These are phyloP conservation scores for Xylaria scruposa DNA, from an alignment of 495 filamentous ascomycete genomes.

Conservation along the genomic window DNA sequence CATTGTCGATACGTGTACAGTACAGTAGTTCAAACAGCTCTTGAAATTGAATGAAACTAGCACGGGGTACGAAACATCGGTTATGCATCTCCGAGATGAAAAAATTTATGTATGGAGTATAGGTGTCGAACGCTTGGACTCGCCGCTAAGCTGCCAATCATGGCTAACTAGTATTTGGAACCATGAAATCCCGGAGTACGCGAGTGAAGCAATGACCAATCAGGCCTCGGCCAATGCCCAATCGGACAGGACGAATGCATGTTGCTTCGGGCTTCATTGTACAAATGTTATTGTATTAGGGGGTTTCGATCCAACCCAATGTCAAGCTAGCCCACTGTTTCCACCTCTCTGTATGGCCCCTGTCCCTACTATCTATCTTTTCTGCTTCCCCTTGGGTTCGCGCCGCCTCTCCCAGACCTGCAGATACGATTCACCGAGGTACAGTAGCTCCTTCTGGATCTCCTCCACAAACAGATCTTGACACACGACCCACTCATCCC, in stretches of 20 bases:
- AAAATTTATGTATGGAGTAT: not conserved
- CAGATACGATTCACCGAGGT: constrained; percentile 89
- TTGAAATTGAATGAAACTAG: not conserved
- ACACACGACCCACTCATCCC: constrained; percentile 86
- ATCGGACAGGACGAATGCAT: not conserved
- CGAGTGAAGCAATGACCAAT: not conserved
- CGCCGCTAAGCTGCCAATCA: not conserved
- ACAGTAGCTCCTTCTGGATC: constrained; percentile 83
- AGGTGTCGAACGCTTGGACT: not conserved
- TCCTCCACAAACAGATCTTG: constrained; percentile 94
- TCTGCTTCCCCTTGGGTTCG: constrained; percentile 39
- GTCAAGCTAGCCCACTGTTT: not conserved
- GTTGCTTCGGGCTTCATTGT: not conserved
- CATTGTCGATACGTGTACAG: not conserved
- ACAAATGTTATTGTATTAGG: constrained; percentile 24
- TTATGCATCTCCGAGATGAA: not conserved
- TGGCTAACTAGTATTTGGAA: not conserved
- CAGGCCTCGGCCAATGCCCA: not conserved
- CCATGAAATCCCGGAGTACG: not conserved
- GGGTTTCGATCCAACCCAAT: not conserved
- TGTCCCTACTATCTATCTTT: constrained; percentile 22
- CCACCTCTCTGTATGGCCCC: not conserved
- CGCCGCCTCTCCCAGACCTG: constrained; percentile 93
- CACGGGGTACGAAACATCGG: not conserved
- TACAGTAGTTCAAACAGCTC: not conserved